Percentiles rank a stretch among this genome's conserved stretches.
These are phyloP conservation scores for Helenozyma rhizophorensis DNA, from an alignment of 805 yeast species.

Conservation along the genomic window DNA sequence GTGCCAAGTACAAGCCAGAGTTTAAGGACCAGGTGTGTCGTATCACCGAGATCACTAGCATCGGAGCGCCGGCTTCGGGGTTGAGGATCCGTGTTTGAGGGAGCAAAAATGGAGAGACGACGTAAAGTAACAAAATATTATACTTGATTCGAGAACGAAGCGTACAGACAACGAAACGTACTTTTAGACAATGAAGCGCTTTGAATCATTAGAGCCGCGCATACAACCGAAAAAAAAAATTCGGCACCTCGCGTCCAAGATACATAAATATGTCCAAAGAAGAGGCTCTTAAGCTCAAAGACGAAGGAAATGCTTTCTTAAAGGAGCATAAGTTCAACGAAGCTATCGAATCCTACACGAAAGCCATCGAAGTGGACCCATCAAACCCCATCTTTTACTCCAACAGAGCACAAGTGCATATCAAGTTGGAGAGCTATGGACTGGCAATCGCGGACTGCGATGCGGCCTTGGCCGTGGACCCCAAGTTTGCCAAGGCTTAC, in stretches of 20 bases:
- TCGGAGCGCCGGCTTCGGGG: constrained; percentile 93
- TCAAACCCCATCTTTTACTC: constrained; percentile 64
- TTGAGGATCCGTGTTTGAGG: constrained; percentile 45
- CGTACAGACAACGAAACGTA: no score
- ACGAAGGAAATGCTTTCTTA: constrained; percentile 68
- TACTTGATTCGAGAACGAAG: no score
- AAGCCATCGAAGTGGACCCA: constrained; percentile 65
- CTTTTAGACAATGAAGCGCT: no score
- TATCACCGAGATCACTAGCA: constrained; percentile 68
- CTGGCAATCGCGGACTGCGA: constrained; percentile 77
- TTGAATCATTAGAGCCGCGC: background rate
- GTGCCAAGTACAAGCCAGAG: constrained; percentile 76
- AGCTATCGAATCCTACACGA: constrained; percentile 69
- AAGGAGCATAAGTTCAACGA: constrained; percentile 58
- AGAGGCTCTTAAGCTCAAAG: constrained; percentile 51
- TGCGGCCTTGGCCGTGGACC: constrained; percentile 63
- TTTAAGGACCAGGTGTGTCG: constrained; percentile 77
- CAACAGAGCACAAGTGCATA: constrained; percentile 86
- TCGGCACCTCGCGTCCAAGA: background rate
- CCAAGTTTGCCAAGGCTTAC: constrained; percentile 69
- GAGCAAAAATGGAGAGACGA: no score
- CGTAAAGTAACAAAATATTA: no score
- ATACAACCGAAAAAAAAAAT: background rate
- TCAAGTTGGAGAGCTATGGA: constrained; percentile 84
- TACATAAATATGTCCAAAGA: constrained; percentile 16